Percentiles rank a stretch among this genome's conserved stretches.
phyloP scores from a whole-genome alignment of 352 stramenopile genomes.

The Phytophthora capsici region DNA sequence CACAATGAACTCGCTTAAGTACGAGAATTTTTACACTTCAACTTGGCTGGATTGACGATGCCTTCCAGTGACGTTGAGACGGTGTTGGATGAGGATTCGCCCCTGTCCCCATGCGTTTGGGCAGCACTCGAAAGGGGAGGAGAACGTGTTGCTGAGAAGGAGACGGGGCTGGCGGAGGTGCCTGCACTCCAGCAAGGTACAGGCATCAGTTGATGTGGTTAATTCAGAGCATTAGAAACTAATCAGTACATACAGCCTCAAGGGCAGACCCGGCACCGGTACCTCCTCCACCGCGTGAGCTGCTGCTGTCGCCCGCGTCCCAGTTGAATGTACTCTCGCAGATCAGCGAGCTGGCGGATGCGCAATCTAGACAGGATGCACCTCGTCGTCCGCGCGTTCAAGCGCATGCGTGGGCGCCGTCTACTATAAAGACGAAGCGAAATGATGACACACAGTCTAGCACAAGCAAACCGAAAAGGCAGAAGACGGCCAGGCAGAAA shows the following conservation, averaged over 20 bases:
- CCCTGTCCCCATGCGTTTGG: conserved; percentile 52
- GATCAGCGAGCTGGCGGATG: conserved; percentile 74
- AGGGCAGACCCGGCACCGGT: no score
- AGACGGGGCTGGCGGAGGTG: not conserved
- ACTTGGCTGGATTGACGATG: conserved; percentile 24
- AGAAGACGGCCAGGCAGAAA: conserved; percentile 18
- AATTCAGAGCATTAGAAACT: no score
- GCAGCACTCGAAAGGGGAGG: not conserved
- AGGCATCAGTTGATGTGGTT: not conserved
- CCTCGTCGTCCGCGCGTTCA: not conserved
- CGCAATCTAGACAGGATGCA: conserved; percentile 15
- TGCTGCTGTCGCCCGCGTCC: conserved; percentile 68
- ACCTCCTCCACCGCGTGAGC: conserved; percentile 7
- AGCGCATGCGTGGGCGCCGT: conserved; percentile 36
- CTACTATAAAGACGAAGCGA: conserved; percentile 1
- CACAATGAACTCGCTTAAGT: conserved; percentile 9
- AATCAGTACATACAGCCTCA: no score
- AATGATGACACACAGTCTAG: not conserved
- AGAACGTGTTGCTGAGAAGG: not conserved
- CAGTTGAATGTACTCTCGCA: conserved; percentile 79
- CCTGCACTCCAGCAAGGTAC: conserved; percentile 2
- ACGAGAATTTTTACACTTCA: conserved; percentile 33
- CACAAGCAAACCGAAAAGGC: conserved; percentile 9
- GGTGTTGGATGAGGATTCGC: conserved; percentile 41
- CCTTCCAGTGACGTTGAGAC: conserved; percentile 46